Evolutionary conservation across 2,329 filamentous ascomycete genomes (phyloP).

Genomic region (Samsoniella hepiali): DNA sequence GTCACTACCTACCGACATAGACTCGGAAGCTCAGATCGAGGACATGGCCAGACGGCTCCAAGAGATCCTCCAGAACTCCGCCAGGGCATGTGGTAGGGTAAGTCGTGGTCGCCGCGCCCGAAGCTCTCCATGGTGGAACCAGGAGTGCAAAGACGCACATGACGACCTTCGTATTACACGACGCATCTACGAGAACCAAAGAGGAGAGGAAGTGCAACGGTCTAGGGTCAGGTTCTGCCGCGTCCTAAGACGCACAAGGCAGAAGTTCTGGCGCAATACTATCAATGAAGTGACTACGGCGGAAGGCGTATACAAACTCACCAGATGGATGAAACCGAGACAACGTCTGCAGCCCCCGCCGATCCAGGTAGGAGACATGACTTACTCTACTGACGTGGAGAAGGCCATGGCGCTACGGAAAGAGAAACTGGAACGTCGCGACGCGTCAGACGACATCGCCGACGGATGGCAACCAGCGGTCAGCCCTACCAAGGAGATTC

Average conservation of each 20-base stretch:
- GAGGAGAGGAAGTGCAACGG: slow-evolving; percentile 6
- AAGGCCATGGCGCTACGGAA: not conserved
- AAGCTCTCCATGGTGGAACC: not conserved
- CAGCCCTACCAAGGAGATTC: not conserved
- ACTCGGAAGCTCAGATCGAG: not conserved
- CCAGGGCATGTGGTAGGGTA: not conserved
- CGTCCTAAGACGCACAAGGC: not conserved
- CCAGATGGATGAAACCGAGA: slow-evolving; percentile 8
- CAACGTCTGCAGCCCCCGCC: not conserved
- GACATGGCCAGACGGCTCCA: too few species aligned
- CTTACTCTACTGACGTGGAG: slow-evolving; percentile 3
- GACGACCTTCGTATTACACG: not conserved
- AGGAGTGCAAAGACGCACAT: not conserved
- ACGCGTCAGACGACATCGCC: not conserved
- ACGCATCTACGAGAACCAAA: slow-evolving; percentile 9
- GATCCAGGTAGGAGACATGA: slow-evolving; percentile 1
- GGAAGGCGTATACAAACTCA: slow-evolving; percentile 9
- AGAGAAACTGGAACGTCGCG: slow-evolving; percentile 3
- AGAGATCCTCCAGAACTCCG: not conserved
- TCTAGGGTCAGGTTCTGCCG: not conserved
- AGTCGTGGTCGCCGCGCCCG: not conserved
- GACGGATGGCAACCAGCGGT: not conserved
- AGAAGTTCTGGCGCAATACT: not conserved
- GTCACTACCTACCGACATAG: not conserved
- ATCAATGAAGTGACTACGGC: slow-evolving; percentile 1